Evolutionary conservation across 768 basidiomycete species (phyloP).

Genomic region (Russula foetens): DNA sequence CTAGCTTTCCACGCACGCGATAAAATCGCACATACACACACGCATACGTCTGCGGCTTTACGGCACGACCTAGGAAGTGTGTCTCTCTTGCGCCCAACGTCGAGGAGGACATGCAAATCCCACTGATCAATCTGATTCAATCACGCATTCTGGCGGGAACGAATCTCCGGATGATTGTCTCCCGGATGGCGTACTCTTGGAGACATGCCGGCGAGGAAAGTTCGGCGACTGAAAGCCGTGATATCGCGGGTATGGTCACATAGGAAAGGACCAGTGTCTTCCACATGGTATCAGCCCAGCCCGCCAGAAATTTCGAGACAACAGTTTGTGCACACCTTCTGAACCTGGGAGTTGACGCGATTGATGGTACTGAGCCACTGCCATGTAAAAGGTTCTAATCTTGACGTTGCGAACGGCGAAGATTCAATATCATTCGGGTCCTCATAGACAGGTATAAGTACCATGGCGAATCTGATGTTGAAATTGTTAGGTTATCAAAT

Average conservation of each 20-base stretch:
- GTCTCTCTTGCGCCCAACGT: not conserved
- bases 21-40: not conserved
- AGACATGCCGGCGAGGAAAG: constrained; percentile 69
- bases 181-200: constrained; percentile 69
- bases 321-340: constrained; percentile 54
- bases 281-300: not conserved
- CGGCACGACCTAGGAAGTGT: not conserved
- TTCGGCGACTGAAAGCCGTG: constrained; percentile 41
- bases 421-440: constrained; percentile 60
- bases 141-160: constrained; percentile 91
- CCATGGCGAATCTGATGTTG: constrained; percentile 70
- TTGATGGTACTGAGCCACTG: constrained; percentile 96
- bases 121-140: no score
- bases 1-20: not conserved
- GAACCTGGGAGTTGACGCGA: constrained; percentile 92
- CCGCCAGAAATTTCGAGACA: not conserved
- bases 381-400: constrained; percentile 76
- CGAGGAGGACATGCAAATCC: not conserved
- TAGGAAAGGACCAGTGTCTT: constrained; percentile 89
- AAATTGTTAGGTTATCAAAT: not conserved
- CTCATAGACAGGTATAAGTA: constrained; percentile 88
- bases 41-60: not conserved
- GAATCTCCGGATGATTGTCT: constrained; percentile 78
- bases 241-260: constrained; percentile 82
- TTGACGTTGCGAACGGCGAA: constrained; percentile 58